Base-by-base conservation (phyloP, 2,329 filamentous ascomycete genomes). In the Rutstroemia sp. region DNA sequence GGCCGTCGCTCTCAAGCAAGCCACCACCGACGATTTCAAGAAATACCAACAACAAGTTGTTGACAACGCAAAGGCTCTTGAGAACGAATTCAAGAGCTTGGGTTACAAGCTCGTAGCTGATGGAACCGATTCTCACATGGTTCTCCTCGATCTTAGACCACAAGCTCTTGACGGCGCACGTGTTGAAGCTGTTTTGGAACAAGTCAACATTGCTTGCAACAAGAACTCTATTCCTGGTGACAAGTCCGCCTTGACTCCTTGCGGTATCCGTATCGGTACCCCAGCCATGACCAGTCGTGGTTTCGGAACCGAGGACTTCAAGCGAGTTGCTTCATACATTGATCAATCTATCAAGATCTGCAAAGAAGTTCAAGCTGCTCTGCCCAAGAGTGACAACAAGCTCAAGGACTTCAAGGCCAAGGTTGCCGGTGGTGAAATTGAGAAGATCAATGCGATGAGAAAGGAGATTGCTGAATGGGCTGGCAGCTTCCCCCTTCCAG, bases 361-460 rank as follows among this genome's bases (percentile, higher is more conserved):
- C 81, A 90, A 91, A 82, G 85, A 92, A 70, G 80, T 95, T 67
- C 94, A 97, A 79, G 79, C 72, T 58, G 77, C 80, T 62, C 83
- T 97, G 23, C 92, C 94, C 73, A 96, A 96, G 84, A 88, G 94
- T 75, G 90, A 89, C 69, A 99, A 97, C 85, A 96, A 95, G 85
- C 89, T 95, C 74, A 97, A 97, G 86, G 94, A 99, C 80, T 97
- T 99, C 87, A 95, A 92, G 82, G 85, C 84, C 72, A 92, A 90
- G 82, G 89, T 96, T 60, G 83, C 88, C 57, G 77, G 80, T 64
- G 92, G 90, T 62, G 82, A 87, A 69, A 80, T 95, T 49, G 75
- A 82, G 60, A 88, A 92, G 78, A 92, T 99, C 76, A 85, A 88
- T 72, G 82, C 80, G 65, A 81, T 96, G 72, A 88, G 86, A 78